Evolutionary conservation across 129 eudicot species (phyloP).

Genomic region (Artemisia annua): DNA sequence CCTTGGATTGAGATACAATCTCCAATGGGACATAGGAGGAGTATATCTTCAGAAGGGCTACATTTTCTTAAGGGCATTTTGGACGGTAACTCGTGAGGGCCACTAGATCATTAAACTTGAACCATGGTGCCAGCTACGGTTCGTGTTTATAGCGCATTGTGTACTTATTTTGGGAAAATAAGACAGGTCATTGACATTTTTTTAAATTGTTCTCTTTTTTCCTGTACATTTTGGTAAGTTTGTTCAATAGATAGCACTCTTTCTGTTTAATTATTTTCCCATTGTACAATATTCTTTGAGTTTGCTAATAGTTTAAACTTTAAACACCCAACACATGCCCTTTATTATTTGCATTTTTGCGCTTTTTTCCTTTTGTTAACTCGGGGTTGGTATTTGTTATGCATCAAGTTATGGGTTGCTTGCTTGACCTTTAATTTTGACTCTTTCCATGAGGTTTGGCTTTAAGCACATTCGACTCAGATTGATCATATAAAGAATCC

Average conservation of each 20-base stretch:
- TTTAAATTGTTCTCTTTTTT: not conserved
- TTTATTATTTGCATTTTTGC: not conserved
- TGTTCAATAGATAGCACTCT: conserved; percentile 29
- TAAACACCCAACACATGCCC: too few species aligned
- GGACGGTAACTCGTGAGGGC: conserved; percentile 42
- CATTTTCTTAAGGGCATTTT: conserved; percentile 65
- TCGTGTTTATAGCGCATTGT: conserved; percentile 27
- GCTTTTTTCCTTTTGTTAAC: not conserved
- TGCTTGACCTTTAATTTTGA: too few species aligned
- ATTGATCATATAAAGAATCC: not conserved
- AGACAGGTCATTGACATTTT: conserved; percentile 17
- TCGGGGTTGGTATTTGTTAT: not conserved
- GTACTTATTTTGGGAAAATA: conserved; percentile 23
- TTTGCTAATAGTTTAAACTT: conserved; percentile 8
- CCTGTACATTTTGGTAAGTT: conserved; percentile 36
- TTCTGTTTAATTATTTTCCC: conserved; percentile 26
- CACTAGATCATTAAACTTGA: not conserved
- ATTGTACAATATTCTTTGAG: conserved; percentile 31
- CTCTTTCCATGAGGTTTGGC: too few species aligned
- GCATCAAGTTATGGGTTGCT: too few species aligned
- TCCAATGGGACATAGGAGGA: conserved; percentile 51
- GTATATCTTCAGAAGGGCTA: conserved; percentile 77
- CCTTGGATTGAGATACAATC: conserved; percentile 67
- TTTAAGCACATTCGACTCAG: too few species aligned
- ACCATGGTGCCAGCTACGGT: conserved; percentile 4